These are phyloP conservation scores for Ustilago shanxiensis DNA, from an alignment of 1,284 basidiomycete species.

Conservation along the genomic window DNA sequence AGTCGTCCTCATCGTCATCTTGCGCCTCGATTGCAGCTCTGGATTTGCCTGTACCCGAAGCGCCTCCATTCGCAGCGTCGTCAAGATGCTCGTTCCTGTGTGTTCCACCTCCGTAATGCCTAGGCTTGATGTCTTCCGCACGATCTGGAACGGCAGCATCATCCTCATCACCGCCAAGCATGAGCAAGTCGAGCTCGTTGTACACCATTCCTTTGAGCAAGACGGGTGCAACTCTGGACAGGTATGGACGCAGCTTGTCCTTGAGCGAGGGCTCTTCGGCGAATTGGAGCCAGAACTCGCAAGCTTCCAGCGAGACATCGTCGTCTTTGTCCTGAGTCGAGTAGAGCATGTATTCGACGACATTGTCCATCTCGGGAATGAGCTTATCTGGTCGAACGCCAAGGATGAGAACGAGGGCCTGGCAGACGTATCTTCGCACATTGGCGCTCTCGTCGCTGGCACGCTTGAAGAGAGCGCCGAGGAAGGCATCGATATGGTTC, in stretches of 20 bases:
- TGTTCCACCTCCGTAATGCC: conserved; percentile 83
- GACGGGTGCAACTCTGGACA: conserved; percentile 89
- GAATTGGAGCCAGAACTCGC: conserved; percentile 99
- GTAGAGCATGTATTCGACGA: conserved; percentile 99
- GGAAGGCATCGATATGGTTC: conserved; percentile 91
- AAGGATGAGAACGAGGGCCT: conserved; percentile 91
- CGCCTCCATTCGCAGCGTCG: conserved; percentile 62
- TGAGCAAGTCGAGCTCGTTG: conserved; percentile 93
- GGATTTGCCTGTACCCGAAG: conserved; percentile 57
- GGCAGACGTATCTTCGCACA: conserved; percentile 94
- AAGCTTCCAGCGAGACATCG: conserved; percentile 78
- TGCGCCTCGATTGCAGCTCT: conserved; percentile 73
- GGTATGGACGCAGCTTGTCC: conserved; percentile 84
- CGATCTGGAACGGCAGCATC: conserved; percentile 83
- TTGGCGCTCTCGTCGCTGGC: conserved; percentile 93
- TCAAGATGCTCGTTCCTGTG: conserved; percentile 74
- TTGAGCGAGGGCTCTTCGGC: conserved; percentile 91
- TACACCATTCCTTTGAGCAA: conserved; percentile 97
- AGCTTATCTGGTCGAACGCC: conserved; percentile 94
- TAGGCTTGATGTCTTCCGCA: conserved; percentile 88
- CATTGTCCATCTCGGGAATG: conserved; percentile 92
- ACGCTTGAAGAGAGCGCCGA: conserved; percentile 91
- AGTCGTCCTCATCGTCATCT: conserved; percentile 78
- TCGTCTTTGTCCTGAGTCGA: conserved; percentile 93
- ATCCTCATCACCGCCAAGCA: conserved; percentile 92